Percentiles rank a stretch among this genome's conserved stretches.
phyloP scores from a whole-genome alignment of 2,329 filamentous ascomycete genomes.

The Colletotrichum lupini region DNA sequence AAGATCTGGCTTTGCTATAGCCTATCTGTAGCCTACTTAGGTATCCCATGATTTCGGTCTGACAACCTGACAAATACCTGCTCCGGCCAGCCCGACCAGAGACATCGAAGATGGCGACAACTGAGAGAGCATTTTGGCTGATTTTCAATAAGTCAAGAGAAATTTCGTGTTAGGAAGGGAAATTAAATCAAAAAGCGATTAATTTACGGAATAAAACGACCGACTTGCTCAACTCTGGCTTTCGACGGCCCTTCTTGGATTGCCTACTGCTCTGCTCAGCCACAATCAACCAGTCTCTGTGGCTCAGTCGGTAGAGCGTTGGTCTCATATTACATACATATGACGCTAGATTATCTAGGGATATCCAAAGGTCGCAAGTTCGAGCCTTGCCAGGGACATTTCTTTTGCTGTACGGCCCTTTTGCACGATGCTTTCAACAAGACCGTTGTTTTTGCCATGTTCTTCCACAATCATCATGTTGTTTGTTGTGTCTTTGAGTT shows the following conservation, averaged over 20 bases:
- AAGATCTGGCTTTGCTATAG: background rate
- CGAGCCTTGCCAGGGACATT: slow-evolving; percentile 32
- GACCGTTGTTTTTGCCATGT: background rate
- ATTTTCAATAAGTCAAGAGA: too few species aligned
- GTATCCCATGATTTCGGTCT: background rate
- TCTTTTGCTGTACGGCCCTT: background rate
- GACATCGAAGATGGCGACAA: background rate
- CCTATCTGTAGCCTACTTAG: background rate
- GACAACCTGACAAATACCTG: background rate
- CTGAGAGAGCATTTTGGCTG: background rate
- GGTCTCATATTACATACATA: slow-evolving; percentile 30
- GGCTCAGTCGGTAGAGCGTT: slow-evolving; percentile 36
- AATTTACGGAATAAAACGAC: background rate
- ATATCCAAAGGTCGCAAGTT: slow-evolving; percentile 35
- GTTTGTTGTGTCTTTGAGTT: background rate
- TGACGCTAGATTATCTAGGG: background rate
- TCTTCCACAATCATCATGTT: too few species aligned
- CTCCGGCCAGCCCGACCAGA: background rate
- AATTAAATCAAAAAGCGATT: background rate
- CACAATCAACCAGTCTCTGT: slow-evolving; percentile 1
- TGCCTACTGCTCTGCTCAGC: background rate
- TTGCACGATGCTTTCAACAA: background rate
- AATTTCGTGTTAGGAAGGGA: background rate
- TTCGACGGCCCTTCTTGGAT: fast-evolving
- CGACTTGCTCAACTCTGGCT: background rate